Evolutionary conservation across 257 asterid species (phyloP), one percentile per base, ranked within the genome.

Genomic region (Buddleja alternifolia): DNA sequence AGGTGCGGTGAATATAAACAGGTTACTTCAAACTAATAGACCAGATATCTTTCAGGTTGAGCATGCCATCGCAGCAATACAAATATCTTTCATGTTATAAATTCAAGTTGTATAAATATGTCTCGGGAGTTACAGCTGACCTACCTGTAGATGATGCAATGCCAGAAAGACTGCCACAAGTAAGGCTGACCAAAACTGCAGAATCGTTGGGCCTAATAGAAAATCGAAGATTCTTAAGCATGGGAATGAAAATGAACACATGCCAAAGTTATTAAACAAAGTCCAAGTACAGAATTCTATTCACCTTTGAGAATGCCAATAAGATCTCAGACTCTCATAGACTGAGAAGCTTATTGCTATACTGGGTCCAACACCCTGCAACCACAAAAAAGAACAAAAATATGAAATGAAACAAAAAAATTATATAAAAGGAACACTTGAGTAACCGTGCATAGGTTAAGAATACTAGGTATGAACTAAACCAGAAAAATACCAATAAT

Each of bases 311-410:
- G 77, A 75, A 63, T 71, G 76, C 96, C 97, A 88, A 67, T 25
- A 19, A 8, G 95, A 76, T 77, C 90, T 82, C 85, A 88, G 69
- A 55, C 90, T 74, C 82, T 93, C 97, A 12, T 93, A 90, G 52
- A 88, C 97, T 0, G 98, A 81, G 73, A 90, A 93, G 76, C 96
- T 93, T 80, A 93, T 93, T 32, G 98, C 98, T 73, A 93, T 78
- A 78, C 93, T 82, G 73, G 98, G 98, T 34, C 97, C 98, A 73
- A 93, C 98, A 71, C 96, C 95, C 98, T 93, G 85, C 75, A 81
- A 56, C 72, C 59, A 69, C 69, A 50, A 60, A 9, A 70, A 8
- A 41, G 48, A 46, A 10, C 41, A 40, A 29, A 1, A 5, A 29
- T 5, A 37, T 3, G 24, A 69, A 50, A 42, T 19, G 10, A 56